Percentiles rank a stretch among this genome's conserved stretches.
Evolutionary conservation across 2,329 filamentous ascomycete genomes (phyloP).

Genomic region (Paecilomyces dactylethromorphus): DNA sequence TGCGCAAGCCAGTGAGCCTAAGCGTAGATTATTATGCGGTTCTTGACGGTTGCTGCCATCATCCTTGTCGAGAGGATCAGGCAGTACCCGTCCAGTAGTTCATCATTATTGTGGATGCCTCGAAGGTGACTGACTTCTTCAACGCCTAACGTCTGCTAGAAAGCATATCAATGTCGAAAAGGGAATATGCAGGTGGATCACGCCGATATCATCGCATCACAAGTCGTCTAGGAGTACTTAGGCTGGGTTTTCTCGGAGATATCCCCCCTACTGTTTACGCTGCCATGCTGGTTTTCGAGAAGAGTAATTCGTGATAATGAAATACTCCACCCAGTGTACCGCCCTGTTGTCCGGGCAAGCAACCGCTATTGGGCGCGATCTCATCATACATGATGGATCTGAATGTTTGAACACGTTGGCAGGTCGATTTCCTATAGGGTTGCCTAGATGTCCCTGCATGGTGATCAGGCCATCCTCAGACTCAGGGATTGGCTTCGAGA

Average conservation of each 20-base stretch:
- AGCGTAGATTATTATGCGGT: neutral
- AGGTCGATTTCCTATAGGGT: neutral
- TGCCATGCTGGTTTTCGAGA: neutral
- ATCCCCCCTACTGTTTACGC: neutral
- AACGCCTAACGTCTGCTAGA: neutral
- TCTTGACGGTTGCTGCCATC: neutral
- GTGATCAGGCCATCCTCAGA: neutral
- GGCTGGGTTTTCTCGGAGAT: neutral
- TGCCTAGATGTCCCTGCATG: neutral
- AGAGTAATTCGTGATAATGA: neutral
- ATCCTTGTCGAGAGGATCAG: neutral
- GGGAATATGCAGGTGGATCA: neutral
- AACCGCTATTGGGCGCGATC: neutral
- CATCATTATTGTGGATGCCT: neutral
- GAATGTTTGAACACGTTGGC: neutral
- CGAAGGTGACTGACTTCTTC: neutral
- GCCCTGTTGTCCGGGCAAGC: neutral
- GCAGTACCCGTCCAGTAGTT: neutral
- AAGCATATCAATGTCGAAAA: neutral
- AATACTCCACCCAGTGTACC: neutral
- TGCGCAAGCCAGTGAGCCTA: neutral
- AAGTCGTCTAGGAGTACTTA: neutral
- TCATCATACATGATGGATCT: neutral
- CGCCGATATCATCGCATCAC: neutral
- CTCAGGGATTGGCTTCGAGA: neutral